Evolutionary conservation across 192 early-diverging fungal genomes (phyloP).

Genomic region (Coemansia sp.): DNA sequence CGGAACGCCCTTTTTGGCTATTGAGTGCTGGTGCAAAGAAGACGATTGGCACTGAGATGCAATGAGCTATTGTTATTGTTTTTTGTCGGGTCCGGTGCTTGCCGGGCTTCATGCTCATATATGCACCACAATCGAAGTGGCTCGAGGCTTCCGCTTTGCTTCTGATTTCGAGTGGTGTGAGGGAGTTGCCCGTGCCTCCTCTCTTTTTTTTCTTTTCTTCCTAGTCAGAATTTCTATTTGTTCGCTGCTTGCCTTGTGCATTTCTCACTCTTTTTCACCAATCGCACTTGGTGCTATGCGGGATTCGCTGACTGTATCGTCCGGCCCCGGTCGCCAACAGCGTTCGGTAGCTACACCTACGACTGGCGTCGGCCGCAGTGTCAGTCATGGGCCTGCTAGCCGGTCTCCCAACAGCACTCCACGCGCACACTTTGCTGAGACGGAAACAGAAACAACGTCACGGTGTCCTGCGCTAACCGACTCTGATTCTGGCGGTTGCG

Average conservation of each 20-base stretch:
- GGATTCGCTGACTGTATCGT: constrained; percentile 1
- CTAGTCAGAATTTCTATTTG: background rate
- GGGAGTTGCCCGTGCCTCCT: background rate
- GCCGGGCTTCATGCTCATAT: background rate
- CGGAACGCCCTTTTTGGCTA: background rate
- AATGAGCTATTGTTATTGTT: background rate
- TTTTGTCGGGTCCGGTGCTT: background rate
- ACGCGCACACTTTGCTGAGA: constrained; percentile 4
- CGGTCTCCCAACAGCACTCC: background rate
- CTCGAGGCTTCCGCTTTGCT: constrained; percentile 1
- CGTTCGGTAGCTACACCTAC: background rate
- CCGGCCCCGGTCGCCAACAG: background rate
- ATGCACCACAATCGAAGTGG: background rate
- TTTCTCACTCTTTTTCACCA: background rate
- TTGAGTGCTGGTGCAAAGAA: background rate
- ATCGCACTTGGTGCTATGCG: constrained; percentile 1
- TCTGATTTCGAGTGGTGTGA: background rate
- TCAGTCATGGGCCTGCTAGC: constrained; percentile 2
- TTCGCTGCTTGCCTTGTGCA: background rate
- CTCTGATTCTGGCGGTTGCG: constrained; percentile 34
- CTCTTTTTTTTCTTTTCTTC: background rate
- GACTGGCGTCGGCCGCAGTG: constrained; percentile 1
- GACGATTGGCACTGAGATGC: background rate
- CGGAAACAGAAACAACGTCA: constrained; percentile 1
- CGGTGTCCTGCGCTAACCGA: constrained; percentile 8